These are phyloP conservation scores for Marchantia paleacea DNA, from an alignment of 225 moss, liverwort and hornwort species.

Conservation along the genomic window DNA sequence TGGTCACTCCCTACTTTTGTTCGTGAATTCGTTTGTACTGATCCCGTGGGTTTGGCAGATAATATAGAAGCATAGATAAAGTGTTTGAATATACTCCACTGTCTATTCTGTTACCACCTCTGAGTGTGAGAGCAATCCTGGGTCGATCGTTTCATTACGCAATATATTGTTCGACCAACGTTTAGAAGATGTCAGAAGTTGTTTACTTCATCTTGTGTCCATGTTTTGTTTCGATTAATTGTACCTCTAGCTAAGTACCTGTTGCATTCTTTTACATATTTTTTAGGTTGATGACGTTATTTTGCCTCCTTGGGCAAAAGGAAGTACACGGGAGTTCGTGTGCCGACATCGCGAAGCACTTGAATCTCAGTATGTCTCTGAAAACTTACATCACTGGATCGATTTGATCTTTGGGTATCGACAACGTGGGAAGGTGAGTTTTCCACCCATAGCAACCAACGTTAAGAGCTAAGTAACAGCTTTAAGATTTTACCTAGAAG, in stretches of 20 bases:
- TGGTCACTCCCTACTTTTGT: no score
- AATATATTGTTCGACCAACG: background rate
- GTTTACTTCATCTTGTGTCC: no score
- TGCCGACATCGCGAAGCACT: slow-evolving; percentile 95
- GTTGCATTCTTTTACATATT: background rate
- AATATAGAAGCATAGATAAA: no score
- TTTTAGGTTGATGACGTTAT: slow-evolving; percentile 83
- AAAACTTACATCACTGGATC: slow-evolving; percentile 99
- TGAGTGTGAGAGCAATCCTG: no score
- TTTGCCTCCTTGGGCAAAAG: slow-evolving; percentile 98
- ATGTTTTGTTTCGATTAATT: background rate
- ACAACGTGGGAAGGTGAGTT: slow-evolving; percentile 84
- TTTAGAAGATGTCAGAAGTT: background rate
- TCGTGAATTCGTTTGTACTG: no score
- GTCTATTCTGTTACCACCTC: no score
- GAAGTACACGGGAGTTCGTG: slow-evolving; percentile 93
- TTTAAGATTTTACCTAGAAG: background rate
- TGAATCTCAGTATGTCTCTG: slow-evolving; percentile 95
- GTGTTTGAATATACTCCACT: no score
- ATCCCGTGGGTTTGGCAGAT: no score
- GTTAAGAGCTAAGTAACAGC: no score
- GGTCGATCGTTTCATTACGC: background rate
- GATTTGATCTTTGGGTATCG: slow-evolving; percentile 95
- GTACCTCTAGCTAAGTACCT: background rate
- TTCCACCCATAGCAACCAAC: background rate